Base-by-base conservation (phyloP, 1,139 yeast species). In the Blastobotrys persicus region DNA sequence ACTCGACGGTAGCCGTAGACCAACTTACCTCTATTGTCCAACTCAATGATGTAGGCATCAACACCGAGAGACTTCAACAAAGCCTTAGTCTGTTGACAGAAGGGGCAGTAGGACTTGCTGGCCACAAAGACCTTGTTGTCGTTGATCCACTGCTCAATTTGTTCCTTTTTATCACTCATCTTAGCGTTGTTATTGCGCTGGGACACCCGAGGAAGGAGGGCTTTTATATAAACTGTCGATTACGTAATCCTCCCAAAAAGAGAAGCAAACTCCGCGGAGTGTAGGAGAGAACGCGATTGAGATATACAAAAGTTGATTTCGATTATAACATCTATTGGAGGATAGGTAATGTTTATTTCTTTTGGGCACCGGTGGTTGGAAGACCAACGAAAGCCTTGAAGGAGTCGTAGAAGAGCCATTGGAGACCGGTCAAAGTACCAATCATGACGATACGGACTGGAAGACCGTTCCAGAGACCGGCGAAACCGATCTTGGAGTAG, bases 351-450 rank as follows among this genome's bases (percentile, higher is more conserved):
- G 17, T 32, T 42, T 48, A 48, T 39, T 47, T 47, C 50, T 47
- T 47, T 23, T 23, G 28, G 32, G 51, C 60, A 42, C 46, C 59
- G 26, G 95, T 84, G 38, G 98, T 88, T 65, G 98, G 97, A 62
- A 91, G 79, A 11, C 97, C 98, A 54, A 88, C 81, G 61, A 79
- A 79, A 26, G 88, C 94, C 75, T 91, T 91, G 78, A 91, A 91
- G 12, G 96, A 85, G 70, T 91, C 98, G 73, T 91, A 91, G 56
- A 91, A 78, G 66, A 91, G 79, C 97, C 97, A 91, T 76, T 91
- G 98, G 78, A 86, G 80, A 56, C 96, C 96, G 42, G 98, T 91
- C 71, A 91, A 79, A 31, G 98, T 89, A 75, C 97, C 97, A 68
- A 91, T 81, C 98, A 91, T 91, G 55, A 88, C 80, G 60, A 91